Base-by-base conservation (phyloP, 441 rosid genomes). In the Capsella rubella region DNA sequence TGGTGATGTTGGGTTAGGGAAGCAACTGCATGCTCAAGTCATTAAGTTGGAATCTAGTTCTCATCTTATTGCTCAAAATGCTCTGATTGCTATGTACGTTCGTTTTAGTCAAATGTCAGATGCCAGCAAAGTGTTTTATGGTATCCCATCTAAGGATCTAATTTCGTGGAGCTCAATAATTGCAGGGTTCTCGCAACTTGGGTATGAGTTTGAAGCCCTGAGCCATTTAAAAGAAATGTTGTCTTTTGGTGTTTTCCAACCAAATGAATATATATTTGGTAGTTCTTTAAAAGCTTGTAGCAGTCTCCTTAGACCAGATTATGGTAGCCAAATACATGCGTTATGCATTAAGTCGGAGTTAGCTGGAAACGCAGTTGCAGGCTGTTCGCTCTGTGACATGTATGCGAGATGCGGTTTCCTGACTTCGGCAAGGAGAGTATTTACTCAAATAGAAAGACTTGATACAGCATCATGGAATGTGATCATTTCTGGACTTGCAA, bases 391-490 rank as follows among this genome's bases (percentile, higher is more conserved):
- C 29, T 83, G 84, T 66, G 86, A 87, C 79, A 82, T 86, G 85
- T 87, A 87, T 60, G 84, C 88, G 25, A 81, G 84, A 71, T 82
- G 84, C 15, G 86, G 84, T 37, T 76, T 67, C 53, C 64, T 86
- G 58, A 65, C 69, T 47, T 81, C 81, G 46, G 86, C 90, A 16
- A 75, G 70, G 60, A 64, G 64, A 16, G 83, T 72, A 32, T 87
- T 87, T 77, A 9, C 27, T 71, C 81, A 76, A 58, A 83, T 87
- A 65, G 83, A 76, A 58, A 84, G 28, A 4, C 92, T 86, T 7
- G 90, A 87, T 77, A 71, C 86, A 60, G 87, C 82, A 8, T 79
- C 87, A 2, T 87, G 87, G 87, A 87, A 87, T 76, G 90, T 80
- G 25, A 81, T 84, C 29, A 82, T 87, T 16, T 80, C 83, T 16